Base-by-base conservation (phyloP, 176 grass and related monocot genomes). In the Leersia perrieri region DNA sequence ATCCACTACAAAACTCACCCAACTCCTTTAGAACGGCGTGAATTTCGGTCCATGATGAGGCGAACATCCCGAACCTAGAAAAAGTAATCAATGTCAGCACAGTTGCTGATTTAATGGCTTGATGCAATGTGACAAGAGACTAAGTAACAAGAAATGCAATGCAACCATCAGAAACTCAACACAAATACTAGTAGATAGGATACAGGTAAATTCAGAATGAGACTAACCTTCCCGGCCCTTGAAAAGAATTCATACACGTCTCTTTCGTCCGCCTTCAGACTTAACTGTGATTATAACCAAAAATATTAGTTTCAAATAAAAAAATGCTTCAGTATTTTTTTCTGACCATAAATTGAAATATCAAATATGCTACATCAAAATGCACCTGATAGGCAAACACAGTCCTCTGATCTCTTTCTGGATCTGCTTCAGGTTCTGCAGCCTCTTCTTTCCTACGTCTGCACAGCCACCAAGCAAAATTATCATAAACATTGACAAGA, bases 321-420 rank as follows among this genome's bases (percentile, higher is more conserved):
- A 6, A 6, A 41, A 76, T 2, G 73, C 70, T 14, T 67, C n/a
- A 74, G 33, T 13, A 32, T 64, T 40, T 26, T 18, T 14, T 18
- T 14, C 12, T 82, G 16, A 15, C 23, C 7, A 80, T 10, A 68
- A 74, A 80, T 60, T 69, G 23, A 31, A 41, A 74, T 55, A 73
- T 33, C 7, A 36, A 40, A 30, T 23, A 63, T 65, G 16, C 57
- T 42, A 25, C 53, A 58, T 9, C 7, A 55, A 72, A 79, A 81
- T 74, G 12, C 33, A 97, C 94, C 96, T 95, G 96, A 77, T 87
- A 99, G 66, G 96, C 96, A 82, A 99, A 99, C 65, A 99, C 96
- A 62, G 96, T 99, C 73, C 96, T 95, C 71, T 99, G 96, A 86
- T 99, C 96, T 85, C 96, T 87, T 95, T 99, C 96, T 80, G 96